Percentiles rank a stretch among this genome's conserved stretches.
phyloP scores from a whole-genome alignment of 805 yeast species.

The Metschnikowia hibisci region DNA sequence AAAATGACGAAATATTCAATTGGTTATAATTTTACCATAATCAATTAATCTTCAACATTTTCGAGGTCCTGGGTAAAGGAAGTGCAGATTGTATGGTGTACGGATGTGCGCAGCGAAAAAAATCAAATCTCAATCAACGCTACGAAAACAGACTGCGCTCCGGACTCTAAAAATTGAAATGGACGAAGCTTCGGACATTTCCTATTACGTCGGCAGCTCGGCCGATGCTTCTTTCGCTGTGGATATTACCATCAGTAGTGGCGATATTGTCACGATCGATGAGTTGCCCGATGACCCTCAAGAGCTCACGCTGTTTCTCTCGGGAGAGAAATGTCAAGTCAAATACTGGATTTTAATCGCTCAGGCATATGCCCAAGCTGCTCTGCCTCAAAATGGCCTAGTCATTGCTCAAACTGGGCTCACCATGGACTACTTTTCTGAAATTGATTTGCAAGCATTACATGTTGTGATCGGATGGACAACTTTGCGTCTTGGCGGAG shows the following conservation, averaged over 20 bases:
- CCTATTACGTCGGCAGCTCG: conserved; percentile 35
- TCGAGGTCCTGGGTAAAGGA: no score
- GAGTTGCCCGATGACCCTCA: conserved; percentile 89
- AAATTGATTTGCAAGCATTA: conserved; percentile 47
- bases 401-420: conserved; percentile 62
- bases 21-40: no score
- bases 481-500: conserved; percentile 40
- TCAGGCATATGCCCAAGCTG: conserved; percentile 67
- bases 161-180: conserved; percentile 4
- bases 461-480: conserved; percentile 74
- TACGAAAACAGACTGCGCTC: conserved; percentile 1
- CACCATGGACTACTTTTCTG: conserved; percentile 32
- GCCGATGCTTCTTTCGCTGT: conserved; percentile 28
- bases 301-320: conserved; percentile 73
- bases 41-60: no score
- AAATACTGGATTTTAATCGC: conserved; percentile 86
- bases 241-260: conserved; percentile 72
- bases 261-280: conserved; percentile 78
- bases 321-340: conserved; percentile 71
- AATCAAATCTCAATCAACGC: conserved; percentile 1
- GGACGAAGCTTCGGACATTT: conserved; percentile 19
- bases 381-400: conserved; percentile 56
- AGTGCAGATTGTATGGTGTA: neutral
- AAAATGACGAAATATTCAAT: no score
- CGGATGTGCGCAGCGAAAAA: conserved; percentile 5